phyloP scores from a whole-genome alignment of 192 early-diverging fungal genomes.

The Coemansia sp. region DNA sequence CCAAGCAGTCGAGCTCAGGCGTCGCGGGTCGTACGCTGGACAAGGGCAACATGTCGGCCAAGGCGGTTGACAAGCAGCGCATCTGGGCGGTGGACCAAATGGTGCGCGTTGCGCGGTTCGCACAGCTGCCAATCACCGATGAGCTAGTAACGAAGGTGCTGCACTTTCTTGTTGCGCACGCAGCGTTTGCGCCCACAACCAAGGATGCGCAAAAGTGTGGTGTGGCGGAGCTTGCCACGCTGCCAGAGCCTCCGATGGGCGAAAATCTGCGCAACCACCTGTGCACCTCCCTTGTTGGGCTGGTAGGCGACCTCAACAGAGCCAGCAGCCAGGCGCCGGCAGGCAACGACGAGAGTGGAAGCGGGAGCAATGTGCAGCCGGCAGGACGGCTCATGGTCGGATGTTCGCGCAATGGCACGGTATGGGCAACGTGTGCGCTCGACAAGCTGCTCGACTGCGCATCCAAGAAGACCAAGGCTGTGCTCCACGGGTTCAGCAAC shows the following conservation, averaged over 20 bases:
- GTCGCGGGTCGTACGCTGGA: slow-evolving; percentile 42
- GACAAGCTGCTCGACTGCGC: slow-evolving; percentile 30
- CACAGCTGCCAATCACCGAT: slow-evolving; percentile 75
- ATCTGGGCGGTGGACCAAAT: slow-evolving; percentile 85
- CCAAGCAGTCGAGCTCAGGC: slow-evolving; percentile 10
- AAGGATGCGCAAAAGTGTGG: slow-evolving; percentile 40
- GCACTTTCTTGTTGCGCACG: slow-evolving; percentile 69
- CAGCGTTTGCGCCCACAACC: slow-evolving; percentile 65
- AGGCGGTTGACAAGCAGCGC: slow-evolving; percentile 59
- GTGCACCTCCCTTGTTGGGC: slow-evolving; percentile 60
- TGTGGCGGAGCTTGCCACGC: slow-evolving; percentile 35
- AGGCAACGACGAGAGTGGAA: not conserved
- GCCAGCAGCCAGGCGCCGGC: slow-evolving; percentile 5
- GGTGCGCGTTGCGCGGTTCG: slow-evolving; percentile 68
- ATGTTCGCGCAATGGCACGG: slow-evolving; percentile 14
- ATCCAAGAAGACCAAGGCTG: slow-evolving; percentile 1
- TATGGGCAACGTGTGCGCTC: slow-evolving; percentile 25
- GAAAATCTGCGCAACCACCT: slow-evolving; percentile 61
- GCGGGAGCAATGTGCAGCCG: slow-evolving; percentile 2
- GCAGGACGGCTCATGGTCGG: slow-evolving; percentile 12
- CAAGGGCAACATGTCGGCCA: slow-evolving; percentile 17
- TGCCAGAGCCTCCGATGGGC: slow-evolving; percentile 61
- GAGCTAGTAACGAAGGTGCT: slow-evolving; percentile 68
- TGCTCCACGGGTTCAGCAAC: slow-evolving; percentile 19
- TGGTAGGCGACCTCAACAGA: slow-evolving; percentile 67